These are phyloP conservation scores for Mycena capillaripes DNA, from an alignment of 768 basidiomycete species.

Conservation along the genomic window DNA sequence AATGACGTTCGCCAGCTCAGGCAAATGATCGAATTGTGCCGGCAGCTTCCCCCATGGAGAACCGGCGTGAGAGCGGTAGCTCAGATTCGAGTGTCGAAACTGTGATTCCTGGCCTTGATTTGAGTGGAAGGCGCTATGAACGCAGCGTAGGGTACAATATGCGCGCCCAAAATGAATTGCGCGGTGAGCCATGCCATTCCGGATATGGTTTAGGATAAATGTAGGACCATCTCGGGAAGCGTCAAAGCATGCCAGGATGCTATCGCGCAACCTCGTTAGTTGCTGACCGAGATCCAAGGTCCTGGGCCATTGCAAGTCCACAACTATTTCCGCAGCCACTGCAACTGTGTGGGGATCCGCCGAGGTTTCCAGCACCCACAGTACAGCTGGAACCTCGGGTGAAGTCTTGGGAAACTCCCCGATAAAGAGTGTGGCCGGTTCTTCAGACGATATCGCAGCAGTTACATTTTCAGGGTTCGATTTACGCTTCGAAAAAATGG, in stretches of 20 bases:
- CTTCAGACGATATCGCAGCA: no score
- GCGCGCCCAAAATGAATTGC: neutral
- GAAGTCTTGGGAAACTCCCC: neutral
- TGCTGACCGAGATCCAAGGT: neutral
- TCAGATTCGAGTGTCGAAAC: neutral
- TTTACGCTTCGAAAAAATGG: neutral
- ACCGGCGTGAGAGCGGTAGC: no score
- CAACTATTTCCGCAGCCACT: neutral
- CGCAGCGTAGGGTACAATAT: neutral
- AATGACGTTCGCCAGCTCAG: neutral
- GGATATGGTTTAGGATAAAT: neutral
- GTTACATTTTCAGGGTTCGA: neutral
- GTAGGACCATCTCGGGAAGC: neutral
- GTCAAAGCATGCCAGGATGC: neutral
- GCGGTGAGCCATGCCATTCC: neutral
- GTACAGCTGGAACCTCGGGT: neutral
- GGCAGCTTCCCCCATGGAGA: no score
- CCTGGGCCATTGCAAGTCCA: neutral
- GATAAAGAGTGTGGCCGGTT: neutral
- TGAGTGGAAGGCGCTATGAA: neutral
- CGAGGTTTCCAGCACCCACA: conserved; percentile 5
- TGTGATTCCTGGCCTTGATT: no score
- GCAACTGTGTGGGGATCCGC: neutral
- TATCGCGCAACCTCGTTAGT: neutral
- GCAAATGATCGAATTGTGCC: no score